These are phyloP conservation scores for Urtica urens DNA, from an alignment of 306 rosid species.

Conservation along the genomic window DNA sequence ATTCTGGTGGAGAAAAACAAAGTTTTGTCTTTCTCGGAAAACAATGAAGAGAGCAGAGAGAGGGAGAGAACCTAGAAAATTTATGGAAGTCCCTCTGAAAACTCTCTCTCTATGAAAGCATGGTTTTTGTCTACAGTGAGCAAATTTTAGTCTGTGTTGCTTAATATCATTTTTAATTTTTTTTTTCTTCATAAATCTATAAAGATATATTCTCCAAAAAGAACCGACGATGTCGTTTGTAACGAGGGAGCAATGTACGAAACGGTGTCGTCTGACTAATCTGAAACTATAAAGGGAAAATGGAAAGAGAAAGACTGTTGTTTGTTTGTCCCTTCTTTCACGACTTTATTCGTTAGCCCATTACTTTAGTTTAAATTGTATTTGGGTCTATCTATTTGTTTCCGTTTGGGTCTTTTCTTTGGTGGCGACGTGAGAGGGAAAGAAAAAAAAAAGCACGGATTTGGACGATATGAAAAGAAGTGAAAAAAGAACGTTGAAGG, in stretches of 20 bases:
- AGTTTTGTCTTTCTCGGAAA: not conserved
- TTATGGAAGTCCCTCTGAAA: constrained; percentile 12
- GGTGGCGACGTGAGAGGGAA: constrained; percentile 14
- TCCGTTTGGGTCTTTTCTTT: not conserved
- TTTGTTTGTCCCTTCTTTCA: not conserved
- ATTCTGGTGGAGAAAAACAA: too few relatives aligned
- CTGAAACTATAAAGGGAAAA: not conserved
- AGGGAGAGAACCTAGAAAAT: constrained; percentile 19
- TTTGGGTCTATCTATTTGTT: constrained; percentile 3
- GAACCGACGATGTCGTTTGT: constrained; percentile 18
- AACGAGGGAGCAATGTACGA: not conserved
- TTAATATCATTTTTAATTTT: too few relatives aligned
- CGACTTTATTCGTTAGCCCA: constrained; percentile 12
- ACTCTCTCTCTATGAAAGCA: constrained; percentile 16
- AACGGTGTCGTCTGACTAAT: not conserved
- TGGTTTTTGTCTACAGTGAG: constrained; percentile 17
- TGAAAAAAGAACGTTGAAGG: not conserved
- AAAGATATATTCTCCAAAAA: too few relatives aligned
- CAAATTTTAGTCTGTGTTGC: constrained; percentile 20
- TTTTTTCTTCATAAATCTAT: not conserved
- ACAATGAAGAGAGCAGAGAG: constrained; percentile 9
- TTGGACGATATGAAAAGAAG: constrained; percentile 23
- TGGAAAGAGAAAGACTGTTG: not conserved
- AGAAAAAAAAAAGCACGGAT: constrained; percentile 18
- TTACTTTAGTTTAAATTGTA: not conserved